Evolutionary conservation across 2,329 filamentous ascomycete species (phyloP), one percentile per base, ranked within the genome.

Genomic region (Gremmenia infestans): DNA sequence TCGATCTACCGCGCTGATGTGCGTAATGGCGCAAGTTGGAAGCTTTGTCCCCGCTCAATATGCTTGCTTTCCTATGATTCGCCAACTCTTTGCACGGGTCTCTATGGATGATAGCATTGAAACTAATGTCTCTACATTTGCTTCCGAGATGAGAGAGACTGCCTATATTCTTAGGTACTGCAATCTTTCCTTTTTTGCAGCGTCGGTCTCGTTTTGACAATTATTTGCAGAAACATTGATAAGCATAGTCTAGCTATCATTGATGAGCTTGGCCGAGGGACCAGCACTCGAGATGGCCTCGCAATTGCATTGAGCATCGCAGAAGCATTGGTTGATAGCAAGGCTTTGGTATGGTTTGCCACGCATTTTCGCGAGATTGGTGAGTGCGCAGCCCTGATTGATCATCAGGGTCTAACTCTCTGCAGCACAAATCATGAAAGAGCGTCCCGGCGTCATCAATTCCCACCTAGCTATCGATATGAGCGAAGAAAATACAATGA

Each of bases 131-230:
- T 97, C 93, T 0, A 96, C 91, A 0, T 99, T 97, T 68, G 90
- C 92, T 0, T 81, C 91, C 0, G 94, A 99, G 71, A 97, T 99
- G 94, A 82, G 90, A 43, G 94, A 97, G 66, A 95, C 93, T 74
- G 91, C 92, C 0, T 96, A 95, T 69, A 97, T 99, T 53, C 74
- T 97, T 1, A 81, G 84, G 78, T 78, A 67, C 9, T 32, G 4
- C 28, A 32, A 32, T 9, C 28, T 32, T 32, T 32, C 28, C 28
- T 4, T 11, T 32, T 32, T 9, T 9, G 9, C 28, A 32, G 15
- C 1, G 39, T 28, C 2, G 36, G 4, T 37, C n/a, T 32, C 23
- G 14, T 17, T 45, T 22, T 46, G 23, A 32, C 36, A 23, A n/a
- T 19, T 14, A 8, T 40, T 48, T 28, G 8, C 36, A 80, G 81